phyloP scores from a whole-genome alignment of 164 flowering plant species.

The Macadamia tetraphylla region DNA sequence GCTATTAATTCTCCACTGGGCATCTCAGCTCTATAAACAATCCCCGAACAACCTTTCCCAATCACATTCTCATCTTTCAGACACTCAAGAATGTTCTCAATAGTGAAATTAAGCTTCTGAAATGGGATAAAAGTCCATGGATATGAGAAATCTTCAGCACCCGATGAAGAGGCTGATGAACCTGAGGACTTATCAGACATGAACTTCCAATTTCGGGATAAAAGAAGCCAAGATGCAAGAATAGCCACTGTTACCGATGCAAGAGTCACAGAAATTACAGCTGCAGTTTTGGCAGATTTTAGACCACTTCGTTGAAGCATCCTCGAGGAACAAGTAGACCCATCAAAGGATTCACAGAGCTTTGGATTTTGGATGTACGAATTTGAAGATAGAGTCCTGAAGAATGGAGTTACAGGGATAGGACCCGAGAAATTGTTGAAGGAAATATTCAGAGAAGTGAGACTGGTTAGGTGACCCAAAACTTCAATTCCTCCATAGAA shows the following conservation, averaged over 20 bases:
- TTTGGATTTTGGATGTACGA: constrained; percentile 55
- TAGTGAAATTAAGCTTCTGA: constrained; percentile 66
- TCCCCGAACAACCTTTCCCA: constrained; percentile 94
- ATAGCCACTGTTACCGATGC: constrained; percentile 45
- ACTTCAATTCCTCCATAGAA: constrained; percentile 58
- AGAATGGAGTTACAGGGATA: constrained; percentile 78
- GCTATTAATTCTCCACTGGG: constrained; percentile 84
- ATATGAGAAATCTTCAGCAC: constrained; percentile 81
- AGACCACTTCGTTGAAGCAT: constrained; percentile 29
- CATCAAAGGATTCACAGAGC: constrained; percentile 73
- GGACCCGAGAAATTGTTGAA: constrained; percentile 92
- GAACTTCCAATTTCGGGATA: constrained; percentile 44
- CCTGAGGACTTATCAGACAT: constrained; percentile 42
- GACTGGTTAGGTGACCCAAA: constrained; percentile 65
- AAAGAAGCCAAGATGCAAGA: constrained; percentile 56
- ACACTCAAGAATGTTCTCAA: constrained; percentile 74
- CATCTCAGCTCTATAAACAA: constrained; percentile 89
- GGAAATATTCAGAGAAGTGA: constrained; percentile 76
- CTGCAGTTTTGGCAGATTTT: constrained; percentile 57
- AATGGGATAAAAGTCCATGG: constrained; percentile 98
- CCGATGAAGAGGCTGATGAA: constrained; percentile 27
- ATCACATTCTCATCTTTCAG: constrained; percentile 76
- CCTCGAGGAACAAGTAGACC: constrained; percentile 62
- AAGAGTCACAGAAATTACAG: constrained; percentile 50
- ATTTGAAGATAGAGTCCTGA: constrained; percentile 53